Evolutionary conservation across 2,329 filamentous ascomycete species (phyloP).

Genomic region (Microsporum canis): DNA sequence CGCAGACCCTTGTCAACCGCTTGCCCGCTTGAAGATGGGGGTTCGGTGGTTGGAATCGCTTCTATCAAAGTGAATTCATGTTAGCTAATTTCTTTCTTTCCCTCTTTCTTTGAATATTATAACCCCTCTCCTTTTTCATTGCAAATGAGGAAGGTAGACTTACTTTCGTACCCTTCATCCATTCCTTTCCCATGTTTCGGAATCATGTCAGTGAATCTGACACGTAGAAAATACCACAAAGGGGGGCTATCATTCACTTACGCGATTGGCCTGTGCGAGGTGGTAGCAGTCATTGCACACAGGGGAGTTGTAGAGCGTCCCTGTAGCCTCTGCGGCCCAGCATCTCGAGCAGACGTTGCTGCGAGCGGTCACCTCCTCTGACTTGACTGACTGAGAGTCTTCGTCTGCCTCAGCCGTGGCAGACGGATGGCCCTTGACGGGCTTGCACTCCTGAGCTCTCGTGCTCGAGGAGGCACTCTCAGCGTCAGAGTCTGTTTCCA

Average conservation of each 20-base stretch:
- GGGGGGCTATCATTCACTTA: conserved; percentile 6
- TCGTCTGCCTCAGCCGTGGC: conserved; percentile 7
- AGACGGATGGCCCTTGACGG: neutral
- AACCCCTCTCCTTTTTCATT: neutral
- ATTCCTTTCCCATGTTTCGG: neutral
- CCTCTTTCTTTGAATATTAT: neutral
- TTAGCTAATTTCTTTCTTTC: neutral
- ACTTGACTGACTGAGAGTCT: conserved; percentile 4
- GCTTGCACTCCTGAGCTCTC: neutral
- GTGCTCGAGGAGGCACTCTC: neutral
- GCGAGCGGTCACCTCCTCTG: neutral
- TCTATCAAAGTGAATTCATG: conserved; percentile 5
- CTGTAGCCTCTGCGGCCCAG: conserved; percentile 15
- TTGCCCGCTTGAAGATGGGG: conserved; percentile 15
- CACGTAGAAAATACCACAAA: neutral
- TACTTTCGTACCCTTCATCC: conserved; percentile 6
- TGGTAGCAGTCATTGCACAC: conserved; percentile 15
- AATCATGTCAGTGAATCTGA: neutral
- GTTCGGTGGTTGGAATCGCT: conserved; percentile 16
- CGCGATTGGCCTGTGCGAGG: conserved; percentile 14
- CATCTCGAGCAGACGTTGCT: conserved; percentile 15
- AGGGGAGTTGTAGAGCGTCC: conserved; percentile 16
- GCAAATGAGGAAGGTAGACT: neutral
- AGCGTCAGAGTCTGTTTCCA: conserved; percentile 5
- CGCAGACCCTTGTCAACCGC: conserved; percentile 16